These are phyloP conservation scores for Lactifluus pinguis DNA, from an alignment of 768 basidiomycete species.

Conservation along the genomic window DNA sequence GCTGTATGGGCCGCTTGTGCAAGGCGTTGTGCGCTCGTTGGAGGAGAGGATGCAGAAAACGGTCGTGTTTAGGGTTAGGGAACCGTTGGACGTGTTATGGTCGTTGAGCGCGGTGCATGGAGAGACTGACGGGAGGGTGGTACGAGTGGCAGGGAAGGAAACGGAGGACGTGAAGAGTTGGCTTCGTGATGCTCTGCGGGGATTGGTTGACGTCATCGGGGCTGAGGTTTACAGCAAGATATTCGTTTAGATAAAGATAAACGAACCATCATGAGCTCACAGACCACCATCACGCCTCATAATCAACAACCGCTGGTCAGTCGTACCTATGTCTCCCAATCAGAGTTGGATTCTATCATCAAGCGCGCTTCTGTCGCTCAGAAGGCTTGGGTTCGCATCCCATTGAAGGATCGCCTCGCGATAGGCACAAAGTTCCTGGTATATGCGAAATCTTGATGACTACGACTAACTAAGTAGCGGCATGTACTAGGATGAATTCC, in stretches of 20 bases:
- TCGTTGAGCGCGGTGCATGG: slow-evolving; percentile 54
- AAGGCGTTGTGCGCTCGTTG: slow-evolving; percentile 40
- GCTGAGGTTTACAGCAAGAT: slow-evolving; percentile 54
- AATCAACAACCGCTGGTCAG: slow-evolving; percentile 61
- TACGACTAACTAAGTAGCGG: neutral
- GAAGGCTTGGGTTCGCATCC: slow-evolving; percentile 55
- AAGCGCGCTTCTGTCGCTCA: slow-evolving; percentile 55
- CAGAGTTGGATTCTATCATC: slow-evolving; percentile 56
- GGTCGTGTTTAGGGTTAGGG: slow-evolving; percentile 47
- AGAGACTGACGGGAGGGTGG: slow-evolving; percentile 40
- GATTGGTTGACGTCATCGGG: slow-evolving; percentile 48
- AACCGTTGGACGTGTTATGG: slow-evolving; percentile 69
- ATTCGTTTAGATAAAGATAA: slow-evolving; percentile 34
- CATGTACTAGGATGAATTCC: slow-evolving; percentile 38
- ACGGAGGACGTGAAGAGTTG: slow-evolving; percentile 68
- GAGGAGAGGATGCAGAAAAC: slow-evolving; percentile 40
- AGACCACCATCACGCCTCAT: slow-evolving; percentile 83
- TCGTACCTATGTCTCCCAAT: slow-evolving; percentile 50
- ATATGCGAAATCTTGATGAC: slow-evolving; percentile 28
- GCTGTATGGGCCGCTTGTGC: slow-evolving; percentile 60
- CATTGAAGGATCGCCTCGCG: slow-evolving; percentile 54
- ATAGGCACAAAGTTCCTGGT: slow-evolving; percentile 68
- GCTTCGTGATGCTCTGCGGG: slow-evolving; percentile 47
- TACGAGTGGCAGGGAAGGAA: slow-evolving; percentile 69
- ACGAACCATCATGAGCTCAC: slow-evolving; percentile 24